Base-by-base conservation (phyloP, 352 stramenopile species). In the Blastocystis sp. region DNA sequence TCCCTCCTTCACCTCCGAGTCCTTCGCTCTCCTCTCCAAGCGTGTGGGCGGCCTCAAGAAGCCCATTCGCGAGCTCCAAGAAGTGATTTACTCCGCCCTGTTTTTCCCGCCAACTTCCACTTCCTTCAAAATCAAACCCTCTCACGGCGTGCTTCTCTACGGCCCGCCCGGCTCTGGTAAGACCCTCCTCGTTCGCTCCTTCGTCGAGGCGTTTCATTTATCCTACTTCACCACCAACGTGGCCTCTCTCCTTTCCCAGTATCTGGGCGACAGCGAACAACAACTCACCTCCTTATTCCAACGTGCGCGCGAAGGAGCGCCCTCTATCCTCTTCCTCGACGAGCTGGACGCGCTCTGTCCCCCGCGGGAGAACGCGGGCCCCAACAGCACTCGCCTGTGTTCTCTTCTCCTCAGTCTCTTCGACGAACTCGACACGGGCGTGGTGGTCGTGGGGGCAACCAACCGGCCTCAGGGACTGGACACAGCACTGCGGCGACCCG, bases 301-400 rank as follows among this genome's bases (percentile, higher is more conserved):
- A 3, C 52, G 42, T 3, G 78, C 78, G 1, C n/a, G 24, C n/a
- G 21, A 54, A 19, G 78, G 43, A 6, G 94, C 94, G 70, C 95
- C 94, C 84, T 95, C 96, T 7, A 98, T 99, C 90, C 94, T 98
- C 81, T 98, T 99, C 90, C 98, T 99, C 87, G 94, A 97, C 90
- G 94, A 97, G 89, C 91, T 97, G 64, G 94, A 97, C 89, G 93
- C 94, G 4, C 92, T 97, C 34, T 96, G 93, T 69, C 93, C 93
- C 0, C 93, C 94, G 82, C 93, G 94, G 14, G 93, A 95, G 61
- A 91, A 91, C 6, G 92, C 92, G 24, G 92, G 93, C 34, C 92
- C 93, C 0, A 93, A 95, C 59, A 94, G 94, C 90, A 92, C 94
- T 81, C 92, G 94, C 52, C 92, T 97, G 57, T 93, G 95, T 6